Evolutionary conservation across 1,284 basidiomycete genomes (phyloP).

Genomic region (Phenoliferia sp.): DNA sequence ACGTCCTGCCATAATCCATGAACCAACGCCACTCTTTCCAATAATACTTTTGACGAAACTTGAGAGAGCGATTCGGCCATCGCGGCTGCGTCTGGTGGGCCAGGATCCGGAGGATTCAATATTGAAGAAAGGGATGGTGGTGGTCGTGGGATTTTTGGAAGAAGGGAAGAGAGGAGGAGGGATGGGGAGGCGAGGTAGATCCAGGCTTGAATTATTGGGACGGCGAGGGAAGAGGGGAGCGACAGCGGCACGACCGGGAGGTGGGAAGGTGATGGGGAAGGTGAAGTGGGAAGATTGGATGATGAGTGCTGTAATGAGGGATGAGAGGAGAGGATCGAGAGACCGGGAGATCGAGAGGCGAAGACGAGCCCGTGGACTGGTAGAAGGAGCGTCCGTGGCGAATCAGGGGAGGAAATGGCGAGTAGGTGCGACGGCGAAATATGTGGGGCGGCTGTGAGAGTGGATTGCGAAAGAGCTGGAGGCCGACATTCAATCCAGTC

Average conservation of each 20-base stretch:
- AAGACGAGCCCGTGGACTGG: conserved; percentile 53
- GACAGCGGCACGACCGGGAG: conserved; percentile 52
- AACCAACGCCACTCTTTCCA: conserved; percentile 57
- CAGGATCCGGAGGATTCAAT: neutral
- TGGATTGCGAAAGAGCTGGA: no score
- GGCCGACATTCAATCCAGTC: no score
- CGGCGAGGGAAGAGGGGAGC: conserved; percentile 52
- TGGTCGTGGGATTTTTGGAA: neutral
- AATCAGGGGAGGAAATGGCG: conserved; percentile 20
- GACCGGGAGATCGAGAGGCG: conserved; percentile 50
- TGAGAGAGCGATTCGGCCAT: conserved; percentile 32
- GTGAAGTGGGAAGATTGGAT: neutral
- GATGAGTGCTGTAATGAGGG: conserved; percentile 3
- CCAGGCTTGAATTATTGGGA: conserved; percentile 51
- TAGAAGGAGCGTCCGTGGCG: conserved; percentile 40
- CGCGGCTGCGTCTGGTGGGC: neutral
- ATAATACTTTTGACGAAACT: conserved; percentile 43
- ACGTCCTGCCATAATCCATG: conserved; percentile 69
- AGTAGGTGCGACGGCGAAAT: conserved; percentile 19
- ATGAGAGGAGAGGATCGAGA: conserved; percentile 39
- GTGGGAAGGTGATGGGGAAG: neutral
- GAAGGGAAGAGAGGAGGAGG: conserved; percentile 42
- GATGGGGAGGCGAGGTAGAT: conserved; percentile 51
- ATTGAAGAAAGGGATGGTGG: neutral
- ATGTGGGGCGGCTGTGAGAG: no score